Percentiles rank a stretch among this genome's conserved stretches.
Evolutionary conservation across 2,329 filamentous ascomycete species (phyloP).

Genomic region (Meredithiella fracta): DNA sequence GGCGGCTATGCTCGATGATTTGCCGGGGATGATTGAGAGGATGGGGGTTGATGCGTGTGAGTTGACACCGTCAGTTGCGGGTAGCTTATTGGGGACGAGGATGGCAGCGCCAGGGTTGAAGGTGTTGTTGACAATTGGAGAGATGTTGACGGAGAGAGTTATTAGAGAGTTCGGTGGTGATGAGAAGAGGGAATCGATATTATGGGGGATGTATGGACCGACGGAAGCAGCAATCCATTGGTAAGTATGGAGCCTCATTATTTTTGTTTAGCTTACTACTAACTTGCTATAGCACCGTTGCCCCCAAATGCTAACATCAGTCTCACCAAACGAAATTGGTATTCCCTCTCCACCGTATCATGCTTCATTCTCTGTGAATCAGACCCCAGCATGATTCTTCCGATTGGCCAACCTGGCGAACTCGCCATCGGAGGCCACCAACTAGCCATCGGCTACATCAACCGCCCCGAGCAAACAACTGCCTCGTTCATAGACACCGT

Average conservation of each 20-base stretch:
- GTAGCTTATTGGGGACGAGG: constrained; percentile 55
- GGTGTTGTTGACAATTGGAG: constrained; percentile 71
- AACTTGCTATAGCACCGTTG: constrained; percentile 45
- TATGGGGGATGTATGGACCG: constrained; percentile 90
- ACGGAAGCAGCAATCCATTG: constrained; percentile 86
- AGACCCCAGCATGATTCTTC: constrained; percentile 36
- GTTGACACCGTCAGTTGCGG: constrained; percentile 74
- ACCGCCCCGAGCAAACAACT: constrained; percentile 58
- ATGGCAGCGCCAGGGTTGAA: constrained; percentile 49
- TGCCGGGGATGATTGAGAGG: constrained; percentile 47
- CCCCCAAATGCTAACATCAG: constrained; percentile 42
- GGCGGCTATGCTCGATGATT: constrained; percentile 53
- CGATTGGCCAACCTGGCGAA: constrained; percentile 55
- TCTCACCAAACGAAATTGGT: constrained; percentile 55
- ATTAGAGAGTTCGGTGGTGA: constrained; percentile 62
- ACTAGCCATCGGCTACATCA: constrained; percentile 65
- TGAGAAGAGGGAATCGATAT: constrained; percentile 37
- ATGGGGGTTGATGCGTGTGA: constrained; percentile 70
- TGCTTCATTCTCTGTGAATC: constrained; percentile 48
- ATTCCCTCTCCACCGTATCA: constrained; percentile 67
- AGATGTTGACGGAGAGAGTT: constrained; percentile 71
- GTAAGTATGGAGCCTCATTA: constrained; percentile 22
- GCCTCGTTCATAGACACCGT: constrained; percentile 52
- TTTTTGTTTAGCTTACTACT: neutral
- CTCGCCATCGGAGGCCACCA: constrained; percentile 68